Evolutionary conservation across 495 filamentous ascomycete genomes (phyloP), one percentile per base, ranked within the genome.

Genomic region (Neurospora sp.): DNA sequence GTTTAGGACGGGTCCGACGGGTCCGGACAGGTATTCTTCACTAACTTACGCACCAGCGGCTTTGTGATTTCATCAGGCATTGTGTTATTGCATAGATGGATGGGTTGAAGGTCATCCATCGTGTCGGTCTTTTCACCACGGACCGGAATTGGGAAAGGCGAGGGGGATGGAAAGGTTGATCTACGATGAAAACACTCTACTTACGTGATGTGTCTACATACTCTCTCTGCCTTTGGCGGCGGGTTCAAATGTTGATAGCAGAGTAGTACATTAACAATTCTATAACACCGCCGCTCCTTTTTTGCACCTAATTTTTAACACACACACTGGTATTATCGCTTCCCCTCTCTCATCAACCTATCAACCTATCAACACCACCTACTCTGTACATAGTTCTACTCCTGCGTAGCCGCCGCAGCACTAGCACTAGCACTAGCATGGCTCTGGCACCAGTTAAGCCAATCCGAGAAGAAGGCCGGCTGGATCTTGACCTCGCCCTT

Each of bases 391-490:
- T 35, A 35, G 35, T 53, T 42, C 72, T 73, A 37, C 69, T 75
- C 71, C 70, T 35, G 35, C 65, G 31, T 17, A 40, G 38, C 37
- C 38, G 40, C 59, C 20, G 71, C 59, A n/a, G 20, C 73, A 40
- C 69, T 70, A 3, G 72, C 72, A 53, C 73, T 74, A 65, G 68
- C 72, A 27, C 37, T 74, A 8, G 82, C 85, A 77, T 85, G 83
- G 59, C 83, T 84, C 82, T 87, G 86, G 73, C 86, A 86, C 86
- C 86, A 88, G 73, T 88, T 86, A n/a, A 84, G 73, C 84, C 85
- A 88, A 48, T 88, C 86, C 22, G 78, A 74, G 70, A 88, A 88
- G 72, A 88, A 86, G 9, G 79, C 75, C 8, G 79, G 77, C 74
- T 85, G 85, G 31, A 88, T 81, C 81, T 83, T 86, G 68, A 80